phyloP scores from a whole-genome alignment of 1,284 basidiomycete genomes.

The Microbotryomycetes sp. region DNA sequence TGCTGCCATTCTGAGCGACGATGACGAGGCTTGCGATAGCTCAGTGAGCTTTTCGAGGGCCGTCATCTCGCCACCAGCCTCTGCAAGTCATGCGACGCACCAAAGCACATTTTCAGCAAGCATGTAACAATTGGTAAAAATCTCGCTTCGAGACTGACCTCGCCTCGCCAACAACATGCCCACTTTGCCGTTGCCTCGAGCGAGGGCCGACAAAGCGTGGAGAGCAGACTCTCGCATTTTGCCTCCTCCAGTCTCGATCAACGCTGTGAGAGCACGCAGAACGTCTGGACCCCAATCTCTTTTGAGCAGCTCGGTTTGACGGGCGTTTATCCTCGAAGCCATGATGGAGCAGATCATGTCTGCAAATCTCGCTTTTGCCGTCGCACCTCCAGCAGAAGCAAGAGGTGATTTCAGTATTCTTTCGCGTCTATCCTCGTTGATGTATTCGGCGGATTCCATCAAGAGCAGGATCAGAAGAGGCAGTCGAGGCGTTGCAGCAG shows the following conservation, averaged over 20 bases:
- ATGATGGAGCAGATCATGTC: constrained; percentile 1
- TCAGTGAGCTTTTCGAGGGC: neutral
- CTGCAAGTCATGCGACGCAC: no score
- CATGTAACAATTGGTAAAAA: no score
- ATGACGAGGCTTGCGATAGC: no score
- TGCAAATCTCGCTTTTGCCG: neutral
- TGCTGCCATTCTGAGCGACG: neutral
- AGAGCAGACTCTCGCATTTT: constrained; percentile 23
- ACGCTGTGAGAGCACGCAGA: neutral
- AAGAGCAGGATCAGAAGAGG: no score
- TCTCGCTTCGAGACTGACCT: neutral
- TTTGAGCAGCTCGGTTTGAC: constrained; percentile 6
- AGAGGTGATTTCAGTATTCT: no score
- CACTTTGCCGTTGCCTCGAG: neutral
- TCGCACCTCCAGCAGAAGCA: no score
- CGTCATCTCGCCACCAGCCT: neutral
- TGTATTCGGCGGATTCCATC: no score
- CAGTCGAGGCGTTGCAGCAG: no score
- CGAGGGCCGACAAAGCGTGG: constrained; percentile 11
- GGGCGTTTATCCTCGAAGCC: neutral
- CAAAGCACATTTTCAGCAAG: no score
- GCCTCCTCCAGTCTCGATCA: neutral
- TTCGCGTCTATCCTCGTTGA: no score
- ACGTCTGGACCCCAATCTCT: neutral
- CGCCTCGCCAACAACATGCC: neutral